These are phyloP conservation scores for Solanum hybrid DNA, from an alignment of 305 asterid genomes.

Conservation along the genomic window DNA sequence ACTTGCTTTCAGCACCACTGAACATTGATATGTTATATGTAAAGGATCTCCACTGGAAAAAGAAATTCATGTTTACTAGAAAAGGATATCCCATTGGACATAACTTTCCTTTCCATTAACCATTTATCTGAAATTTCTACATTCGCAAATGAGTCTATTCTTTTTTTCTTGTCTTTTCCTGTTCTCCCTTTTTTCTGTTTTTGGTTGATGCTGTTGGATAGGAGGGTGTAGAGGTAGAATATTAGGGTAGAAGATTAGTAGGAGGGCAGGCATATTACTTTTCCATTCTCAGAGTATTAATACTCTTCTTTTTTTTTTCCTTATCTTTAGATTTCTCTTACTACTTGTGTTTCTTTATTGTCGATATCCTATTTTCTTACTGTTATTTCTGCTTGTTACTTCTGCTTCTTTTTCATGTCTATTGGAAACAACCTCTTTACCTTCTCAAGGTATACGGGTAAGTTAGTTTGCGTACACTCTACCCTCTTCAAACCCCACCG, in stretches of 20 bases:
- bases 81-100: background rate
- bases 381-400: background rate
- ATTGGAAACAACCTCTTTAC: background rate
- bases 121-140: background rate
- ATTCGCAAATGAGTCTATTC: background rate
- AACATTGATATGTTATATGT: background rate
- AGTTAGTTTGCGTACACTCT: background rate
- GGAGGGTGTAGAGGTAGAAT: background rate
- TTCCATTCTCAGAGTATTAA: background rate
- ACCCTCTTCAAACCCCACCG: background rate
- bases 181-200: background rate
- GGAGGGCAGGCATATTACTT: background rate
- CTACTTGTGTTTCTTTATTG: background rate
- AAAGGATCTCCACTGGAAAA: background rate
- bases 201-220: background rate
- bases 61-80: background rate
- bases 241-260: background rate
- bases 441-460: background rate
- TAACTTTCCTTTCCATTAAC: background rate
- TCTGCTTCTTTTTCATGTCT: background rate
- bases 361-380: background rate
- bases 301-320: background rate
- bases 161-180: background rate
- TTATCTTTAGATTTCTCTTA: background rate
- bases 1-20: background rate